phyloP scores from a whole-genome alignment of 306 rosid species.

The Neltuma alba region DNA sequence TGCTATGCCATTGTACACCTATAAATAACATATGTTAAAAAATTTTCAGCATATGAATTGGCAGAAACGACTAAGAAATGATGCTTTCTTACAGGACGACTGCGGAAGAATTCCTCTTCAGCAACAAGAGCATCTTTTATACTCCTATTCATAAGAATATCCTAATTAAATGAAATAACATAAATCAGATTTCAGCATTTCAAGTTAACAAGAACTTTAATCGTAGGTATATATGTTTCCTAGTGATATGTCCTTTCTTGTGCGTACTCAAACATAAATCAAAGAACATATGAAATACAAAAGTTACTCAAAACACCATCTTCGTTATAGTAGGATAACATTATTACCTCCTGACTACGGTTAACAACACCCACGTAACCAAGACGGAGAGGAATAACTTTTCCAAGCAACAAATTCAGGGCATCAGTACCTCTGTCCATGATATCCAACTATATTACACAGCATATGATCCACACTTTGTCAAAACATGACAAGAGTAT shows the following conservation, averaged over 20 bases:
- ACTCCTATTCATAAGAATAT: constrained; percentile 75
- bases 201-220: constrained; percentile 26
- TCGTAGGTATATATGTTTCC: constrained; percentile 19
- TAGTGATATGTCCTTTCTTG: not conserved
- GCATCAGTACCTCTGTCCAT: constrained; percentile 99
- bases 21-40: constrained; percentile 38
- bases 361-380: constrained; percentile 95
- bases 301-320: constrained; percentile 10
- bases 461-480: constrained; percentile 16
- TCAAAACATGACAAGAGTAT: constrained; percentile 34
- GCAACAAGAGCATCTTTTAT: constrained; percentile 88
- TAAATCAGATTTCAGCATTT: constrained; percentile 38
- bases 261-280: not conserved
- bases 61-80: constrained; percentile 23
- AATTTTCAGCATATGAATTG: constrained; percentile 6
- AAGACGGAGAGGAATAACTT: constrained; percentile 86
- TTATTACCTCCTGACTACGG: constrained; percentile 92
- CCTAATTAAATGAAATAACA: constrained; percentile 56
- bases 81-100: constrained; percentile 76
- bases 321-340: constrained; percentile 9
- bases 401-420: constrained; percentile 83
- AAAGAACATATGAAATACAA: constrained; percentile 6
- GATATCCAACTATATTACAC: constrained; percentile 72
- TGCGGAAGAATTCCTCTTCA: too few species aligned
- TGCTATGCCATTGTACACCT: constrained; percentile 87